phyloP scores from a whole-genome alignment of 179 eudicot species.

The Silene vulgaris region DNA sequence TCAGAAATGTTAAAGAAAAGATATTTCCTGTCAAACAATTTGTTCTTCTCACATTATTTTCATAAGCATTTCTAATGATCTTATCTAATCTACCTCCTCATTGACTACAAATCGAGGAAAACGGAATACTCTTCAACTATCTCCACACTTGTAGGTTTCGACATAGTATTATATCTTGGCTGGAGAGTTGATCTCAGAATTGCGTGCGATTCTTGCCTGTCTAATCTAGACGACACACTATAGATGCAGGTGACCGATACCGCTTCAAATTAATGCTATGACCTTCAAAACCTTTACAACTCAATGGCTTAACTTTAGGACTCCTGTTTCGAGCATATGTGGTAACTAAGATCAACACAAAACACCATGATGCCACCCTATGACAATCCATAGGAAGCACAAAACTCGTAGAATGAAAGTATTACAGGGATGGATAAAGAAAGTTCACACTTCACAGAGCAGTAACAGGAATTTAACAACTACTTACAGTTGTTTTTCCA shows the following conservation, averaged over 20 bases:
- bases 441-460: neutral
- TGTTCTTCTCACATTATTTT: neutral
- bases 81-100: neutral
- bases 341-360: neutral
- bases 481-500: too few relatives aligned
- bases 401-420: neutral
- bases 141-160: neutral
- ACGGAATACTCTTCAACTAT: neutral
- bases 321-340: neutral
- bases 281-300: neutral
- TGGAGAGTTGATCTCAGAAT: neutral
- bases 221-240: neutral
- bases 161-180: neutral
- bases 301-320: neutral
- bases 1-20: neutral
- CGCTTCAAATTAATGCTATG: neutral
- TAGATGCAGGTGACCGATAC: neutral
- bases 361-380: neutral
- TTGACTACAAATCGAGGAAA: neutral
- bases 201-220: too few relatives aligned
- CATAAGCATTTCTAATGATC: neutral
- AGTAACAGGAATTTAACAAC: neutral
- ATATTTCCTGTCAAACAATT: neutral
- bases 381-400: neutral
- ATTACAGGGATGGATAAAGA: neutral